A percentile compares a stretch with the other conserved stretches of the same genome.
Evolutionary conservation across 768 basidiomycete species (phyloP).

Genomic region (Lanmaoa rubissima): DNA sequence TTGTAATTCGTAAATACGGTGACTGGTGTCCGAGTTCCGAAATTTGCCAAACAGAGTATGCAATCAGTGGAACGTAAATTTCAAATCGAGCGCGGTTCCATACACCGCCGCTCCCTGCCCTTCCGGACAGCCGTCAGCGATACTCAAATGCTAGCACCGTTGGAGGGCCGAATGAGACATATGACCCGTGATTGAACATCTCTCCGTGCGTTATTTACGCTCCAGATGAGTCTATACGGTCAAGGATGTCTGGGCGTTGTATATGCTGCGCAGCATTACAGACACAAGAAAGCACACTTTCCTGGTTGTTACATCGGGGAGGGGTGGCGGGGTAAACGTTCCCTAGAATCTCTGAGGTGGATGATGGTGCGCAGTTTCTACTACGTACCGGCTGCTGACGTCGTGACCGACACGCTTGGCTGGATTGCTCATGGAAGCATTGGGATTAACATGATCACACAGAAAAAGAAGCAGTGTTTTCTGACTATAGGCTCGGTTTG

Average conservation of each 20-base stretch:
- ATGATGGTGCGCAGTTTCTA: constrained; percentile 53
- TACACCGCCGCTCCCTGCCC: constrained; percentile 39
- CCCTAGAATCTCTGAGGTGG: constrained; percentile 41
- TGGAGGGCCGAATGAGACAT: constrained; percentile 38
- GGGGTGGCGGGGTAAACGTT: constrained; percentile 40
- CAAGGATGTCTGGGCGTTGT: constrained; percentile 49
- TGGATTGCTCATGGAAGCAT: constrained; percentile 46
- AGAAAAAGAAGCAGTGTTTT: no score
- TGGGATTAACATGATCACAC: constrained; percentile 17
- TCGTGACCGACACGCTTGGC: constrained; percentile 53
- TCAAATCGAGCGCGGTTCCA: no score
- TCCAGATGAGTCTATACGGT: constrained; percentile 48
- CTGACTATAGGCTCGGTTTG: no score
- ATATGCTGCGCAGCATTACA: constrained; percentile 50
- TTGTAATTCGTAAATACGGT: no score
- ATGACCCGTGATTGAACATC: constrained; percentile 54
- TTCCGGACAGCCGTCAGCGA: constrained; percentile 21
- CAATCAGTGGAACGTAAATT: no score
- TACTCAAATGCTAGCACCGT: constrained; percentile 21
- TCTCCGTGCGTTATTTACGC: constrained; percentile 45
- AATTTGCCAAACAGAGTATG: no score
- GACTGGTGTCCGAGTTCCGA: no score
- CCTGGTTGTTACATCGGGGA: constrained; percentile 42
- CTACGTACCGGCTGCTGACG: constrained; percentile 40
- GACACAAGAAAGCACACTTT: constrained; percentile 38